Evolutionary conservation across 257 asterid genomes (phyloP).

Genomic region (Lycium ferocissimum): DNA sequence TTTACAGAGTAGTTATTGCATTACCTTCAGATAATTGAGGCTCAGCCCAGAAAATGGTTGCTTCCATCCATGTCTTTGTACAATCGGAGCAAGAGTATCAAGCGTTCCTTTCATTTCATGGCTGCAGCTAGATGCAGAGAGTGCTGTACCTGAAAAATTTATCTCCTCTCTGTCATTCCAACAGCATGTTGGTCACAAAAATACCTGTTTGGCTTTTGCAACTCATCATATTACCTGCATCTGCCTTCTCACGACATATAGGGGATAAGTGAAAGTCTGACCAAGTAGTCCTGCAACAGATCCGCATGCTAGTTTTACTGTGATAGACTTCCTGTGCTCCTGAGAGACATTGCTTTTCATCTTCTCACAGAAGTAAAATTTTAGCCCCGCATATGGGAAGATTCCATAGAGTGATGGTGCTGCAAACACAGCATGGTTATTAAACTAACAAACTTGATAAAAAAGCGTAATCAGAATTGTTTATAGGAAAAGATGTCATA

Average conservation of each 20-base stretch:
- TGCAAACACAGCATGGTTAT: conserved; percentile 38
- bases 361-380: conserved; percentile 88
- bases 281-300: conserved; percentile 93
- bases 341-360: conserved; percentile 81
- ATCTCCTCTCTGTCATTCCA: neutral
- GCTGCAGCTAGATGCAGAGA: conserved; percentile 46
- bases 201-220: neutral
- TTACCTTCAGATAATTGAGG: conserved; percentile 88
- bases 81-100: conserved; percentile 61
- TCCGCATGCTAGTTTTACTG: conserved; percentile 86
- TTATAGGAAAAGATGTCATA: conserved; percentile 38
- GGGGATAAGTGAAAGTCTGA: conserved; percentile 92
- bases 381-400: conserved; percentile 86
- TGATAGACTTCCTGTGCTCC: conserved; percentile 63
- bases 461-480: neutral
- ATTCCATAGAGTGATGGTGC: conserved; percentile 91
- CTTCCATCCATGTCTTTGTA: conserved; percentile 67
- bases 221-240: conserved; percentile 72
- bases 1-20: neutral
- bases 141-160: conserved; percentile 63
- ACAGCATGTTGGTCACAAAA: neutral
- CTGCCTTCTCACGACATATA: conserved; percentile 83
- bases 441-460: conserved; percentile 25
- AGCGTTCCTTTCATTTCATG: conserved; percentile 59
- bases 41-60: conserved; percentile 88